Base-by-base conservation (phyloP, 495 filamentous ascomycete genomes). In the Talaromyces borbonicus region DNA sequence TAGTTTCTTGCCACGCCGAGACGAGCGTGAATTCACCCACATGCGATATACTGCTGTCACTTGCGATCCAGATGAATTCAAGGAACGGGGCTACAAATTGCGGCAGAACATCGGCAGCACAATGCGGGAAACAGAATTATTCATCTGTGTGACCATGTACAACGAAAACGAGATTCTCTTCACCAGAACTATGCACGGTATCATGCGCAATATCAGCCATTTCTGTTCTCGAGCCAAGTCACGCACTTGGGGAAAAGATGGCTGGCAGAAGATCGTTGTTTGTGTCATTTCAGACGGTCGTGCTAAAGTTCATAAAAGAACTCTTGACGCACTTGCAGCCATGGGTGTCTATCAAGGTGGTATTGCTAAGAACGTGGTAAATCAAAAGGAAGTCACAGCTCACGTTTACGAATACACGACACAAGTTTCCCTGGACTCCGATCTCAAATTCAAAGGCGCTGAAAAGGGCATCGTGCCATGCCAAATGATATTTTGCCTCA, bases 21-120 rank as follows among this genome's bases (percentile, higher is more conserved):
- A 97, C 60, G 89, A 94, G 51, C 78, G 86, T 39, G 93, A 99
- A 62, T 99, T 97, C 60, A 99, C 93, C 1, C 90, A 99, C 60
- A 97, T 97, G 93, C 84, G 93, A n/a, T 99, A 99, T 58, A 97
- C 93, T 24, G 93, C 93, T n/a, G 92, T 95, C 27, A 99, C 93
- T 1, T 96, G 90, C 57, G 93, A 99, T 58, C 93, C 93, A 0
- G 90, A 97, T 59, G 90, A 99, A 56, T 99, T 93, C 52, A 81
- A 85, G 0, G 71, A 77, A 12, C 73, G 79, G 41, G 90, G 92
- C 0, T 99, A 97, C 68, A 92, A 93, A 61, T 62, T 99, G 54
- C 83, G 93, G n/a, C 93, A 97, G 63, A 90, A 93, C 59, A 86
- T 97, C 46, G 86, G 87, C 4, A 77, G 65, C 43, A 96, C 87